phyloP scores from a whole-genome alignment of 805 yeast species.

The Candida hungchunana region DNA sequence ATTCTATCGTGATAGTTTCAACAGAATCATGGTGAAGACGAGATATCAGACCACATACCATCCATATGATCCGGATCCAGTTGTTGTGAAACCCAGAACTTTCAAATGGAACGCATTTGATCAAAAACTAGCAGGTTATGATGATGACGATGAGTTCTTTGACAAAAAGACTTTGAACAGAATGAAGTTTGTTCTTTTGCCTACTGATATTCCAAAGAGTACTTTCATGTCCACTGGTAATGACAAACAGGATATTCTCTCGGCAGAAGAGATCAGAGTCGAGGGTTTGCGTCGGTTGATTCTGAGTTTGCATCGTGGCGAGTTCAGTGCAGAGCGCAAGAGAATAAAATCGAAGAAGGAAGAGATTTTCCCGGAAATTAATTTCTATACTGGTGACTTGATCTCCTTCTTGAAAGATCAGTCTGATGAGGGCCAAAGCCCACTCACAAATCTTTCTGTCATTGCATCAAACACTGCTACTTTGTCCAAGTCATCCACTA shows the following conservation, averaged over 20 bases:
- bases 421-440: constrained; percentile 27
- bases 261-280: constrained; percentile 84
- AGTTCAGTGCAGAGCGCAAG: constrained; percentile 38
- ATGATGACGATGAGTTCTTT: constrained; percentile 63
- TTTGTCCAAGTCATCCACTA: constrained; percentile 46
- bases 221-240: constrained; percentile 32
- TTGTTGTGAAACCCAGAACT: constrained; percentile 46
- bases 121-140: constrained; percentile 88
- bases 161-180: constrained; percentile 49
- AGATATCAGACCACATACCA: constrained; percentile 68
- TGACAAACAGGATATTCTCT: constrained; percentile 55
- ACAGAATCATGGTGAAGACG: constrained; percentile 64
- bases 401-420: constrained; percentile 58
- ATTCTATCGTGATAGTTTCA: constrained; percentile 30
- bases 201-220: constrained; percentile 63
- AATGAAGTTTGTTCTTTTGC: constrained; percentile 81
- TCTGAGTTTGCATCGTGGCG: constrained; percentile 54
- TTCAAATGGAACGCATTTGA: constrained; percentile 92
- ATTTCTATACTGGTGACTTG: constrained; percentile 83
- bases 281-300: constrained; percentile 80
- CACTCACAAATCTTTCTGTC: constrained; percentile 11
- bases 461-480: constrained; percentile 23
- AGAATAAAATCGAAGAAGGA: constrained; percentile 34
- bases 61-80: constrained; percentile 51
- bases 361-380: constrained; percentile 67